A percentile compares a stretch with the other conserved stretches of the same genome.
phyloP scores from a whole-genome alignment of 192 early-diverging fungal genomes.

The Podila clonocystis region DNA sequence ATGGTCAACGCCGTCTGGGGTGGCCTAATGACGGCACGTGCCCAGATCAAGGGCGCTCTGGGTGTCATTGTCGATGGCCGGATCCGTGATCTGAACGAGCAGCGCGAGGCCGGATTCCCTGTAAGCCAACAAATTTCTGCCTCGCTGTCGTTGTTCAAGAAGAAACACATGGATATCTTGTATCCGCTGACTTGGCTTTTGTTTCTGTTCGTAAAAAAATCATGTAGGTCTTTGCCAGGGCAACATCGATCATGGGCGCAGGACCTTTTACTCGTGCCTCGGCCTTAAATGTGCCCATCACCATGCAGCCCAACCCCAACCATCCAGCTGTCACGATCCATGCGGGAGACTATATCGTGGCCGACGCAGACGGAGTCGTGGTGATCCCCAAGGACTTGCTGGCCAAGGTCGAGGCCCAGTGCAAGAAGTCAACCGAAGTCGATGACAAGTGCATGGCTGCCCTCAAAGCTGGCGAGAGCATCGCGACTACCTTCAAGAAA shows the following conservation, averaged over 20 bases:
- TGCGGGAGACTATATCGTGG: slow-evolving; percentile 65
- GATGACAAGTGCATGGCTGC: slow-evolving; percentile 65
- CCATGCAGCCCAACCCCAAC: slow-evolving; percentile 52
- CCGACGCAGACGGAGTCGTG: slow-evolving; percentile 65
- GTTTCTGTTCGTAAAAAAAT: background rate
- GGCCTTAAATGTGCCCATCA: slow-evolving; percentile 55
- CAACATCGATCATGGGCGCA: slow-evolving; percentile 59
- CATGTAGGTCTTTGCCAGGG: slow-evolving; percentile 63
- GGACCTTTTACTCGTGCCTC: slow-evolving; percentile 58
- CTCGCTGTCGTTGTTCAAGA: background rate
- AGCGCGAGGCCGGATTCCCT: slow-evolving; percentile 56
- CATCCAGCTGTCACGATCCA: slow-evolving; percentile 55
- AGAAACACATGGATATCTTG: too few species aligned
- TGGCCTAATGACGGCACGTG: slow-evolving; percentile 67
- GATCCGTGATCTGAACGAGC: slow-evolving; percentile 64
- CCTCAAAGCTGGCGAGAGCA: slow-evolving; percentile 54
- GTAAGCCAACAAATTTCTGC: slow-evolving; percentile 24
- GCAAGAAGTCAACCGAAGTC: slow-evolving; percentile 55
- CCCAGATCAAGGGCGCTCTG: slow-evolving; percentile 51
- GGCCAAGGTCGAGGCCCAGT: slow-evolving; percentile 55
- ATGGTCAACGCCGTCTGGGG: slow-evolving; percentile 69
- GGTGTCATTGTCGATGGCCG: slow-evolving; percentile 66
- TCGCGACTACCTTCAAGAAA: slow-evolving; percentile 59
- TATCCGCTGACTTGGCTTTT: background rate
- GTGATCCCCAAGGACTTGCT: slow-evolving; percentile 59